Percentiles rank a stretch among this genome's conserved stretches.
Conservation (phyloP, 192 early-diverging fungal species). For the Entomortierella beljakovae region DNA sequence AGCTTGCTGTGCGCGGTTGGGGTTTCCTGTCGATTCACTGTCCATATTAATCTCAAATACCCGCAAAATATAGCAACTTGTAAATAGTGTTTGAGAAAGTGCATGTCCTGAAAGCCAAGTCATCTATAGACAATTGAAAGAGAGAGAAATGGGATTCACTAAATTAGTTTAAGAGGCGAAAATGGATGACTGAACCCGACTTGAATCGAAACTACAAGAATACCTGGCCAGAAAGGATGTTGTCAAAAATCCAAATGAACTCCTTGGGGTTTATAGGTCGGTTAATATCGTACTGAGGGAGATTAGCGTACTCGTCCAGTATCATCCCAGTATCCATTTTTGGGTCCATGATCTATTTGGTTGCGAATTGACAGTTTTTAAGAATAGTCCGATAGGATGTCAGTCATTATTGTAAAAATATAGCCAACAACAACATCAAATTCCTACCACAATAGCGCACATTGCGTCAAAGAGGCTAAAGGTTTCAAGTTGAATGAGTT, state of each 20-base stretch:
- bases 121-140: too few species aligned
- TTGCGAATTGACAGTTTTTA: too few species aligned
- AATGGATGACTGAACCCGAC: not conserved
- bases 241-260: constrained; percentile 65
- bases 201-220: not conserved
- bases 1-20: not conserved
- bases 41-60: constrained; percentile 49
- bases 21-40: not conserved
- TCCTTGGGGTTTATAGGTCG: constrained; percentile 41
- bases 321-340: constrained; percentile 74
- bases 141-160: not conserved
- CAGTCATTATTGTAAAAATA: not conserved
- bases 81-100: constrained; percentile 68
- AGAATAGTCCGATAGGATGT: too few species aligned
- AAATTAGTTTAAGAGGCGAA: too few species aligned
- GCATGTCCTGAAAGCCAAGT: constrained; percentile 72
- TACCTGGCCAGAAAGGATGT: constrained; percentile 65
- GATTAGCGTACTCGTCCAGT: constrained; percentile 50
- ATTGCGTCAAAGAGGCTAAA: constrained; percentile 73
- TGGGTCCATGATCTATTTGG: constrained; percentile 71
- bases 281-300: constrained; percentile 52
- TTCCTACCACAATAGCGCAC: constrained; percentile 66
- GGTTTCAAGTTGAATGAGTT: constrained; percentile 63
- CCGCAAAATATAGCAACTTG: constrained; percentile 65
- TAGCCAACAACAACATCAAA: not conserved